Evolutionary conservation across 2,329 filamentous ascomycete genomes (phyloP).

Genomic region (Cercospora sp.): DNA sequence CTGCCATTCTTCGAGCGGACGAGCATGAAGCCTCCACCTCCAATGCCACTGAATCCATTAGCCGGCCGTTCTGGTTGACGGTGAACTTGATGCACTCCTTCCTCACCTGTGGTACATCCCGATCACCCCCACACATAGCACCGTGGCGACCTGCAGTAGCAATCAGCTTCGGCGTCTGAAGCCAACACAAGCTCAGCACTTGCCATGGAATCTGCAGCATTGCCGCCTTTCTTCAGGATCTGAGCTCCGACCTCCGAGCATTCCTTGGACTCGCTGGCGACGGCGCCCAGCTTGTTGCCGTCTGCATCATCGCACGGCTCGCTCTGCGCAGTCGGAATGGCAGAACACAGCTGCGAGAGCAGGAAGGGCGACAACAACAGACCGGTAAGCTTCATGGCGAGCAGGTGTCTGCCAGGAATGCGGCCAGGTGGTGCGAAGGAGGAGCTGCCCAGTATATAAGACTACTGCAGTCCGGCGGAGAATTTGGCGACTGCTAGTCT

Average conservation of each 20-base stretch:
- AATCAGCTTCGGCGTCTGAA: background rate
- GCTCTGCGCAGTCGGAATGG: conserved; percentile 20
- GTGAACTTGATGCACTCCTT: background rate
- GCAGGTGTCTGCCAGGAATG: background rate
- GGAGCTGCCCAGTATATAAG: background rate
- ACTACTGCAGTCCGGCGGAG: background rate
- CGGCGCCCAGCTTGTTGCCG: conserved; percentile 43
- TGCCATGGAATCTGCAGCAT: conserved; percentile 48
- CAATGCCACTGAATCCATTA: conserved; percentile 61
- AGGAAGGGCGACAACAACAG: conserved; percentile 22
- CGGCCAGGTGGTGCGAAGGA: background rate
- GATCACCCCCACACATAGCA: conserved; percentile 50
- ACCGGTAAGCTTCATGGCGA: conserved; percentile 19
- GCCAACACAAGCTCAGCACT: conserved; percentile 24
- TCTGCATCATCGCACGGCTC: conserved; percentile 25
- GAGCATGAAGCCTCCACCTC: conserved; percentile 75
- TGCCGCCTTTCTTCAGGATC: conserved; percentile 51
- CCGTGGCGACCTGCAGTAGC: conserved; percentile 39
- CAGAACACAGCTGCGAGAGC: conserved; percentile 23
- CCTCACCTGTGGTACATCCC: conserved; percentile 46
- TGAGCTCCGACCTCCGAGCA: conserved; percentile 44
- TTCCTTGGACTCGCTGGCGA: conserved; percentile 45
- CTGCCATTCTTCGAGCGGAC: conserved; percentile 59
- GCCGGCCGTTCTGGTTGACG: conserved; percentile 17
- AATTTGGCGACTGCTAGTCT: background rate